Evolutionary conservation across 805 yeast genomes (phyloP).

Genomic region (Saccharomyces kudriavzevii): DNA sequence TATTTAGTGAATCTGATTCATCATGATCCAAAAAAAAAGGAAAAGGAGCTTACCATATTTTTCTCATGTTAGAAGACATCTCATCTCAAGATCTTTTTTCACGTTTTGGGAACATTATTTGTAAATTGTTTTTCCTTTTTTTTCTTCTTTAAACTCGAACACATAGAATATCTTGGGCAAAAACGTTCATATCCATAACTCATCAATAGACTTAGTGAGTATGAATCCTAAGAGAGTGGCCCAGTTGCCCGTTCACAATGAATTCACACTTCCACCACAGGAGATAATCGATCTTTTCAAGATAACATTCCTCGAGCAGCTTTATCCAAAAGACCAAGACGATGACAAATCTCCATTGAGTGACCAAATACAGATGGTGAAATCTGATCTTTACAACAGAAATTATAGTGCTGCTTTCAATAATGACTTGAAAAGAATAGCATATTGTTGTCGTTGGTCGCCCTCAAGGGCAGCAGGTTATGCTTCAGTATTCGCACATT

Average conservation of each 20-base stretch:
- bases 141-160: neutral
- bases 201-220: neutral
- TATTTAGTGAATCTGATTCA: neutral
- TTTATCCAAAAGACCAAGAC: slow-evolving; percentile 14
- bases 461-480: slow-evolving; percentile 76
- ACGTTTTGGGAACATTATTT: neutral
- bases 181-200: neutral
- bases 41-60: neutral
- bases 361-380: slow-evolving; percentile 53
- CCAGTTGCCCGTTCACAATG: slow-evolving; percentile 20
- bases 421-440: slow-evolving; percentile 53
- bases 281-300: slow-evolving; percentile 27
- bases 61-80: neutral
- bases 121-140: neutral
- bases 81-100: neutral
- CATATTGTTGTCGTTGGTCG: slow-evolving; percentile 80
- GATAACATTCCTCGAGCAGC: slow-evolving; percentile 19
- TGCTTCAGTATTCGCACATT: slow-evolving; percentile 51
- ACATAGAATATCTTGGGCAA: too few relatives aligned
- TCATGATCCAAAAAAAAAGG: neutral
- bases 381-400: slow-evolving; percentile 59
- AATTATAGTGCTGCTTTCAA: slow-evolving; percentile 66
- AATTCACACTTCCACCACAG: slow-evolving; percentile 23
- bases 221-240: neutral
- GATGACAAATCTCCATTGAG: slow-evolving; percentile 9